Conservation (phyloP, 2,329 filamentous ascomycete genomes). For the Hawksworthiomyces lignivorus region DNA sequence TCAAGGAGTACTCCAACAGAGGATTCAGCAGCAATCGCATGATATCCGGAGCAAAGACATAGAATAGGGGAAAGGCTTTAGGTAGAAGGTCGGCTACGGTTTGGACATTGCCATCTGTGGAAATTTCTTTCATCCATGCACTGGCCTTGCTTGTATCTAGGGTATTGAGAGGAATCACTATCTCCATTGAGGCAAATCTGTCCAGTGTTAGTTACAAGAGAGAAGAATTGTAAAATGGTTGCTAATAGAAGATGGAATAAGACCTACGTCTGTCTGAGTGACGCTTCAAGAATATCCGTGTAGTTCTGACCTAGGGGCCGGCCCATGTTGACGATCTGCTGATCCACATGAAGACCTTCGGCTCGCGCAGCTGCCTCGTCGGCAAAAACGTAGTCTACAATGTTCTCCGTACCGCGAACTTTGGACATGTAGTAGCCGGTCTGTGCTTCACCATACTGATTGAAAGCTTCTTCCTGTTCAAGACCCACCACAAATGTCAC, state of each 20-base stretch:
- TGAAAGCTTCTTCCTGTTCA: slow-evolving; percentile 5
- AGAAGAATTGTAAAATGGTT: neutral
- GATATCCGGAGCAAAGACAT: slow-evolving; percentile 2
- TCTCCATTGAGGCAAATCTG: neutral
- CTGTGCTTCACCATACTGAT: neutral
- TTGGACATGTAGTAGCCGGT: slow-evolving; percentile 3
- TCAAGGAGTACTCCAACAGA: slow-evolving; percentile 1
- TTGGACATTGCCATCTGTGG: slow-evolving; percentile 6
- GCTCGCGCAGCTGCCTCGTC: neutral
- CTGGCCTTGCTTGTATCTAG: slow-evolving; percentile 1
- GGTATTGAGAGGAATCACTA: slow-evolving; percentile 3
- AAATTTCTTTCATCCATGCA: slow-evolving; percentile 10
- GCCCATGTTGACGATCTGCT: slow-evolving; percentile 1
- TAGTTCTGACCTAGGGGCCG: neutral
- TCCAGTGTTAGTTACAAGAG: neutral
- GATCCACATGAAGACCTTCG: slow-evolving; percentile 1
- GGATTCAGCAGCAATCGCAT: slow-evolving; percentile 6
- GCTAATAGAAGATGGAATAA: neutral
- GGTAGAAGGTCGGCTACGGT: slow-evolving; percentile 7
- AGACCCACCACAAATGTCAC: slow-evolving; percentile 6
- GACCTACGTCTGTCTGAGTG: slow-evolving; percentile 1
- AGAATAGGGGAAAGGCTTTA: slow-evolving; percentile 7
- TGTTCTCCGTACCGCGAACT: neutral
- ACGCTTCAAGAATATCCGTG: slow-evolving; percentile 3
- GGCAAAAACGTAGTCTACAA: slow-evolving; percentile 4